A percentile compares a stretch with the other conserved stretches of the same genome.
Conservation (phyloP, 306 rosid genomes). For the Mimosa pudica region DNA sequence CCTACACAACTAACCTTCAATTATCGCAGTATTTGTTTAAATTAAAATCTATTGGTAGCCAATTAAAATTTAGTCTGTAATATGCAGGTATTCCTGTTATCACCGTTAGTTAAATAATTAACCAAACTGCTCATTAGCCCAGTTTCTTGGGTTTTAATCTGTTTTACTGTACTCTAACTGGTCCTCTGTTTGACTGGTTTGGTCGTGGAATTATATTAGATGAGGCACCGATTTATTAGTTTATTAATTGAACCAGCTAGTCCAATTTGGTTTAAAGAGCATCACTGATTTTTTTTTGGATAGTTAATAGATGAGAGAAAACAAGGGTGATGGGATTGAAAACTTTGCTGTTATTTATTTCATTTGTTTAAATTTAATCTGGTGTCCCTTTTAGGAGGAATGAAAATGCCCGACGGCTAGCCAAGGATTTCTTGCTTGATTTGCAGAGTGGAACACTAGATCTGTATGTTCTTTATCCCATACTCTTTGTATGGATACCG, state of each 20-base stretch:
- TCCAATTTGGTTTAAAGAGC: not conserved
- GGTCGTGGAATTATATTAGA: not conserved
- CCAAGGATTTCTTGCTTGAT: slow-evolving; percentile 87
- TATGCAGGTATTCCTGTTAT: not conserved
- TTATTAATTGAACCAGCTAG: not conserved
- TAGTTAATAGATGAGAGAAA: not conserved
- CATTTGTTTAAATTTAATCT: slow-evolving; percentile 25
- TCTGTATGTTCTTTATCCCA: slow-evolving; percentile 57
- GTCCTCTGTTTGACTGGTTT: not conserved
- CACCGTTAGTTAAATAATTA: not conserved
- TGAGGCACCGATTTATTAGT: not conserved
- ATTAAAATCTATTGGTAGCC: not conserved
- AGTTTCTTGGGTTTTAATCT: not conserved
- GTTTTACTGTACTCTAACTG: not conserved
- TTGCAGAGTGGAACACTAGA: slow-evolving; percentile 88
- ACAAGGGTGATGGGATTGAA: slow-evolving; percentile 9
- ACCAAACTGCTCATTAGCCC: no score
- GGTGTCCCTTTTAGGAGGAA: slow-evolving; percentile 74
- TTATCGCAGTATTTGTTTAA: not conserved
- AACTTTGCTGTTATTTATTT: slow-evolving; percentile 17
- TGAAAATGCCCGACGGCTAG: slow-evolving; percentile 76
- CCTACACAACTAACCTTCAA: not conserved
- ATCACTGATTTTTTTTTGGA: slow-evolving; percentile 2
- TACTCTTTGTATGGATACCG: slow-evolving; percentile 1
- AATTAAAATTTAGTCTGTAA: not conserved